Evolutionary conservation across 2,329 filamentous ascomycete species (phyloP).

Genomic region (Blastomyces parvus): DNA sequence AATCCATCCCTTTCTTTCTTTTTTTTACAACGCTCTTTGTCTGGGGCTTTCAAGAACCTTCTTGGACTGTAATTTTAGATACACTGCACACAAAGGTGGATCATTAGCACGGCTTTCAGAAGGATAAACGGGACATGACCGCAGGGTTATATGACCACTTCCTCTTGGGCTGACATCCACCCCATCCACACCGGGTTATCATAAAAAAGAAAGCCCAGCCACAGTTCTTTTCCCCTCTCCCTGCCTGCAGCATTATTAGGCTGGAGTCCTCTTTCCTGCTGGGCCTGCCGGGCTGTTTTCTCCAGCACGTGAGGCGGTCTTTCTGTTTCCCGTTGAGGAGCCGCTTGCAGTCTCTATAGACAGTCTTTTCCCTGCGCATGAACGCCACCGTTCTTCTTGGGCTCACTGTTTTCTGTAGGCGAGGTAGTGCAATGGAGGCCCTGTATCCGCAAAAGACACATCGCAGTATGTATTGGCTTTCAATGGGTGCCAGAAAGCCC

Average conservation of each 20-base stretch:
- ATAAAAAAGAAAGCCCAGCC: neutral
- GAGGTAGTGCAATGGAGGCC: neutral
- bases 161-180: neutral
- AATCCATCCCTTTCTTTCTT: too few relatives aligned
- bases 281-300: too few relatives aligned
- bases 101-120: neutral
- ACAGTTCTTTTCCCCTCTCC: neutral
- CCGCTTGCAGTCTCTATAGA: neutral
- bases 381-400: too few relatives aligned
- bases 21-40: neutral
- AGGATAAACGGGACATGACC: neutral
- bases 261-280: neutral
- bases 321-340: neutral
- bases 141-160: neutral
- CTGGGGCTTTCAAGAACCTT: neutral
- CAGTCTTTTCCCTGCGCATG: neutral
- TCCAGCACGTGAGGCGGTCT: neutral
- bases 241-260: neutral
- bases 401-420: neutral
- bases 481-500: neutral
- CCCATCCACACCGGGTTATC: neutral
- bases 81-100: neutral
- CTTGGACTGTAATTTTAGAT: neutral
- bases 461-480: constrained; percentile 2
- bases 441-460: neutral